Evolutionary conservation across 257 asterid species (phyloP).

Genomic region (Solanum clarkiae): DNA sequence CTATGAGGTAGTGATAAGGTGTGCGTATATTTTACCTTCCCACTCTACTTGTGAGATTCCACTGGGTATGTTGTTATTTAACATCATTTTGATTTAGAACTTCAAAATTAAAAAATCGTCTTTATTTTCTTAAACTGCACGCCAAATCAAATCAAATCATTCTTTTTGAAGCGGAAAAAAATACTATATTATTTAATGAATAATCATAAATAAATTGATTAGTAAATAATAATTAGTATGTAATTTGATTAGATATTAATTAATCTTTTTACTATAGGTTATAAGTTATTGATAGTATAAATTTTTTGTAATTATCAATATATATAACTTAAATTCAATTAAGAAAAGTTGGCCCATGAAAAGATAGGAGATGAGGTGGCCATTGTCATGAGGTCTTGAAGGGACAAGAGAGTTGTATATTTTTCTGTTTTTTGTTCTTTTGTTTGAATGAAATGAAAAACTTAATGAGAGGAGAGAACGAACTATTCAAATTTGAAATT

Average conservation of each 20-base stretch:
- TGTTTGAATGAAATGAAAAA: background rate
- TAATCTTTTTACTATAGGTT: background rate
- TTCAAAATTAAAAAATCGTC: no score
- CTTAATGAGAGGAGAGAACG: background rate
- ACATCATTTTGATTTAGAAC: no score
- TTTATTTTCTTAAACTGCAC: no score
- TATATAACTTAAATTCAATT: background rate
- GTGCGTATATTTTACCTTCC: no score
- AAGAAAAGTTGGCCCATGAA: background rate
- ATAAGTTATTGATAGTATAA: background rate
- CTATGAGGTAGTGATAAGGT: no score
- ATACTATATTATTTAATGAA: background rate
- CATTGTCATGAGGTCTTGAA: no score
- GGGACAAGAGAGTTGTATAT: slow-evolving; percentile 36
- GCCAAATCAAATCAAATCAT: no score
- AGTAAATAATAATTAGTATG: background rate
- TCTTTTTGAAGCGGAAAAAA: background rate
- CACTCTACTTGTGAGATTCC: no score
- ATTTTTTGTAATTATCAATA: no score
- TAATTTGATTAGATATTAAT: background rate
- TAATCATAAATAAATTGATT: background rate
- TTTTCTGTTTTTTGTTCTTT: background rate
- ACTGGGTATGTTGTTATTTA: no score
- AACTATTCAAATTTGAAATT: slow-evolving; percentile 1
- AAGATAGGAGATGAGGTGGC: background rate